Percentiles rank a stretch among this genome's conserved stretches.
phyloP scores from a whole-genome alignment of 257 asterid genomes.

The Oldenlandia corymbosa region DNA sequence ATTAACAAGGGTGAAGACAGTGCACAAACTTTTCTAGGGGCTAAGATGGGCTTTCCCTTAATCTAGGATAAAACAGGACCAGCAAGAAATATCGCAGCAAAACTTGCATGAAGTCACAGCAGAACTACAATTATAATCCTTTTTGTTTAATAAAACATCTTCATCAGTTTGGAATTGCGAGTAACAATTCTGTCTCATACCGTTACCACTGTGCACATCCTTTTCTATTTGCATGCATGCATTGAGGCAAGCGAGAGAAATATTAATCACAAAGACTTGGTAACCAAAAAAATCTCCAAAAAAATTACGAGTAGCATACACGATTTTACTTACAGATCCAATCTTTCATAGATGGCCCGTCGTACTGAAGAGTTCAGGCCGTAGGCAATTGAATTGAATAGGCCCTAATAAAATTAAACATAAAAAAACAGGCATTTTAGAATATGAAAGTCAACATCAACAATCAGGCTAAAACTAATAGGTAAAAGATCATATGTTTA shows the following conservation, averaged over 20 bases:
- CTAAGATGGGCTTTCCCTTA: neutral
- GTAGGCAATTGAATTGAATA: slow-evolving; percentile 89
- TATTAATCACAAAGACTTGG: neutral
- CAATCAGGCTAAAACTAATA: neutral
- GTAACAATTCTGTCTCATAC: neutral
- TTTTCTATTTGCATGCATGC: neutral
- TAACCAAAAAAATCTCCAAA: neutral
- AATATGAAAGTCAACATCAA: neutral
- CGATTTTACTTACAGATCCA: slow-evolving; percentile 70
- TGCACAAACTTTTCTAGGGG: neutral
- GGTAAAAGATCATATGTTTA: neutral
- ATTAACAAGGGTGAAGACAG: no score
- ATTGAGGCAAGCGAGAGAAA: neutral
- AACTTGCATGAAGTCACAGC: neutral
- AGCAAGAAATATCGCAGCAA: neutral
- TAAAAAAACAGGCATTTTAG: neutral
- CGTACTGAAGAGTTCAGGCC: slow-evolving; percentile 95
- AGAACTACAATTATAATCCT: neutral
- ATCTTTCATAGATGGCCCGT: slow-evolving; percentile 74
- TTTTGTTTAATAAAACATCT: neutral
- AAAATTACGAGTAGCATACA: neutral
- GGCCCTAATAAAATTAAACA: slow-evolving; percentile 53
- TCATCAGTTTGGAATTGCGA: neutral
- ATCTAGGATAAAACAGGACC: neutral
- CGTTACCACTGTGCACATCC: neutral